Evolutionary conservation across 768 basidiomycete species (phyloP).

Genomic region (Mycena sanguinolenta): DNA sequence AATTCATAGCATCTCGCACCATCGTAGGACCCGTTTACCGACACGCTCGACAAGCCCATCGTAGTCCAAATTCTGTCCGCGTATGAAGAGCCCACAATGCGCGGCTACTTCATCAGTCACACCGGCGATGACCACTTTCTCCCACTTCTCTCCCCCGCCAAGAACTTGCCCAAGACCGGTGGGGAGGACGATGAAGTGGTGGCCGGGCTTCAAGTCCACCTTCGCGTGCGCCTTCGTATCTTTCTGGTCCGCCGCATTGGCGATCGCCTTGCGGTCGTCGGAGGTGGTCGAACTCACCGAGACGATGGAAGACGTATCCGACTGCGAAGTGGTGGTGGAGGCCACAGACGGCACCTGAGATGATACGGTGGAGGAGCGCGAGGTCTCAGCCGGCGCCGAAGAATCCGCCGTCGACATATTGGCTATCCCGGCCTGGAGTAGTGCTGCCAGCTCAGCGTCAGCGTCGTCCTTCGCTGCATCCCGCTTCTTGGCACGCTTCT

Average conservation of each 20-base stretch:
- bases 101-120: constrained; percentile 69
- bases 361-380: not conserved
- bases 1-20: constrained; percentile 49
- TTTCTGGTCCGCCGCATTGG: constrained; percentile 41
- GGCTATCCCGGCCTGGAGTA: constrained; percentile 43
- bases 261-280: constrained; percentile 34
- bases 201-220: constrained; percentile 45
- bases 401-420: constrained; percentile 24
- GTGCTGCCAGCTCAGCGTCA: constrained; percentile 45
- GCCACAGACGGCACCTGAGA: constrained; percentile 2
- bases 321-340: constrained; percentile 12
- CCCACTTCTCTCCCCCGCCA: constrained; percentile 64
- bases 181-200: constrained; percentile 68
- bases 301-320: constrained; percentile 11
- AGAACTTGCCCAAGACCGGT: constrained; percentile 56
- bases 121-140: constrained; percentile 62
- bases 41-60: constrained; percentile 62
- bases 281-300: constrained; percentile 31
- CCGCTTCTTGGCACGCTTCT: constrained; percentile 25
- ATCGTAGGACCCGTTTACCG: constrained; percentile 54
- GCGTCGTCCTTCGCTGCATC: constrained; percentile 35
- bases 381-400: not conserved
- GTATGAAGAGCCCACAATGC: constrained; percentile 68
- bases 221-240: constrained; percentile 37
- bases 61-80: constrained; percentile 64